Base-by-base conservation (phyloP, 768 basidiomycete species). In the Phlebiopsis gigantea region DNA sequence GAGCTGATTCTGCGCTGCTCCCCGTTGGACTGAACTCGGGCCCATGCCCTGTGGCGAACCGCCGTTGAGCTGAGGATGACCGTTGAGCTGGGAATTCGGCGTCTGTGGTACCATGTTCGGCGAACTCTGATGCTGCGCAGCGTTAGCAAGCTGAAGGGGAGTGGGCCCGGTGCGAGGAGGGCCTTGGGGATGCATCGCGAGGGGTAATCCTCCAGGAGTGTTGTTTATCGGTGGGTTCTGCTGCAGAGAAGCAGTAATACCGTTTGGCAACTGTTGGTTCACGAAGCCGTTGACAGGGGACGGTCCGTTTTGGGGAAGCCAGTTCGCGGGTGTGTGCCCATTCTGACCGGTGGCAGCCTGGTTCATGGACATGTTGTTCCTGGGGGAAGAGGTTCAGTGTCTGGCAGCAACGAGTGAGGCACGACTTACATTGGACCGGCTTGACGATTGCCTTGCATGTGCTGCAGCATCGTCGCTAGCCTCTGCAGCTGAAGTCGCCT, bases 21-120 rank as follows among this genome's bases (percentile, higher is more conserved):
- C 9, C 56, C 80, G 83, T 17, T 82, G 79, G 39, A 84, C 62
- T 19, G 53, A 55, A 25, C 30, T 69, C 67, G 51, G 74, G 74
- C n/a, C 69, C 57, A 31, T 63, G 65, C 42, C 53, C 28, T 52
- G 57, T 24, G n/a, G 19, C 22, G 25, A 6, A 21, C 21, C 53
- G 41, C 14, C 9, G 28, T 29, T 24, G 42, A 29, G 53, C 53
- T 43, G 41, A 28, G 28, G 24, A 4, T 19, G 31, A 4, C 28
- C 14, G n/a, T 46, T 54, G 25, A 24, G 44, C 39, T 28, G 56
- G 5, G 56, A 34, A 26, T 24, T 49, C 12, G 50, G 24, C 46
- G 34, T 26, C 21, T 14, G n/a, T 9, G 26, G n/a, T 6, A 28
- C 41, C 50, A 60, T 56, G 24, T 29, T 15, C 28, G 58, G 55